Evolutionary conservation across 805 yeast species (phyloP).

Genomic region (Kluyveromyces dobzhanskii): DNA sequence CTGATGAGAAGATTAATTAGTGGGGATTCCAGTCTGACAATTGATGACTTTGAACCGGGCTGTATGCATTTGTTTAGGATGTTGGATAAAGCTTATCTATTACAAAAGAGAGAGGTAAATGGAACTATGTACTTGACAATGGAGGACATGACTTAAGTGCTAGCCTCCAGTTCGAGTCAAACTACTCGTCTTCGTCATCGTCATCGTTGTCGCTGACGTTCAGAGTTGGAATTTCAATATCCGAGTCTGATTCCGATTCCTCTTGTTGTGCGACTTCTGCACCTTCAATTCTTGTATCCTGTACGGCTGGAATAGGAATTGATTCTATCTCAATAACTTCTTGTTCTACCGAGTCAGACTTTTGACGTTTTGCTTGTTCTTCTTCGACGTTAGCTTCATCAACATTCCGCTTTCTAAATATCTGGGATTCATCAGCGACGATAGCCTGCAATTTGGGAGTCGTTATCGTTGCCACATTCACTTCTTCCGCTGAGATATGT

Average conservation of each 20-base stretch:
- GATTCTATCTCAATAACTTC: not conserved
- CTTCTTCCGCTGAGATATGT: too few species aligned
- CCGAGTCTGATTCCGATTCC: constrained; percentile 22
- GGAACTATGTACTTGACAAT: constrained; percentile 11
- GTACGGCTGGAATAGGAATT: not conserved
- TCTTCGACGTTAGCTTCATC: constrained; percentile 4
- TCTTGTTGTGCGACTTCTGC: constrained; percentile 7
- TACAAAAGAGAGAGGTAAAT: constrained; percentile 2
- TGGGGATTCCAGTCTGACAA: constrained; percentile 12
- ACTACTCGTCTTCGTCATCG: not conserved
- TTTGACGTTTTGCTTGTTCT: not conserved
- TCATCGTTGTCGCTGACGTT: constrained; percentile 18
- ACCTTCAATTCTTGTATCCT: not conserved
- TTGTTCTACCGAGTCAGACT: not conserved
- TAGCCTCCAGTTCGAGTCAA: not conserved
- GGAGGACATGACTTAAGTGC: constrained; percentile 11
- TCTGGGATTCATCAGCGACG: constrained; percentile 3
- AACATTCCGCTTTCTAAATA: constrained; percentile 11
- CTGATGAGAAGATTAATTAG: constrained; percentile 12
- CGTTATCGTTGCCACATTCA: not conserved
- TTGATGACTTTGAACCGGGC: constrained; percentile 13
- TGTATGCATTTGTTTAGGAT: constrained; percentile 6
- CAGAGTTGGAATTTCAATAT: constrained; percentile 27
- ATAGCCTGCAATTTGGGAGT: not conserved
- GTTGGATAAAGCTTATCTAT: constrained; percentile 2